phyloP scores from a whole-genome alignment of 148 eudicot species.

The Limonium bicolor region DNA sequence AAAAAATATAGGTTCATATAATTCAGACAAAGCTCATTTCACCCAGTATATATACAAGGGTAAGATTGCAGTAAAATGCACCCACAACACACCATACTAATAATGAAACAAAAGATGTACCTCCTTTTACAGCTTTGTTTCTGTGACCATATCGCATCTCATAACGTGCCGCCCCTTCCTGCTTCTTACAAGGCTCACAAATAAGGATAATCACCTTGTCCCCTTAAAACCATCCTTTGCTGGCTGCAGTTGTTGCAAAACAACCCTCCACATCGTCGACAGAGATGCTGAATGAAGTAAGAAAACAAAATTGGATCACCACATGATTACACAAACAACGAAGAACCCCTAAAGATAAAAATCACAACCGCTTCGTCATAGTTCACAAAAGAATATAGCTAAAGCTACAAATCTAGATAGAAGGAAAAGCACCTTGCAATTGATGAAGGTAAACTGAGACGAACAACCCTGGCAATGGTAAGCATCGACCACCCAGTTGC shows the following conservation, averaged over 20 bases:
- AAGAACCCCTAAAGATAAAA: too few relatives aligned
- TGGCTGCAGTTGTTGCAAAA: conserved; percentile 75
- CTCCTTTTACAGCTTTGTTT: conserved; percentile 54
- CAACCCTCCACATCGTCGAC: conserved; percentile 91
- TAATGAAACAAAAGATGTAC: conserved; percentile 24
- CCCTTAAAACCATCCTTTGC: conserved; percentile 68
- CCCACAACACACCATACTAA: too few relatives aligned
- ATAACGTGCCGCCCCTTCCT: conserved; percentile 87
- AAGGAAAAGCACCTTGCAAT: conserved; percentile 56
- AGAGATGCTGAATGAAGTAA: conserved; percentile 84
- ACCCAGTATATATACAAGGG: too few relatives aligned
- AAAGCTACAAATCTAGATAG: conserved; percentile 3
- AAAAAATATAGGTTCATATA: too few relatives aligned
- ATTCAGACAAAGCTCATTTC: too few relatives aligned
- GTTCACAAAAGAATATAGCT: too few relatives aligned
- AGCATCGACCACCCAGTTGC: conserved; percentile 74
- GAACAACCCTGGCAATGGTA: conserved; percentile 80
- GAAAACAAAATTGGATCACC: background rate
- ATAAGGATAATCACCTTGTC: conserved; percentile 98
- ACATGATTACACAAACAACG: background rate
- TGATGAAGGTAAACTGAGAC: conserved; percentile 72
- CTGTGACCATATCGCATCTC: conserved; percentile 77
- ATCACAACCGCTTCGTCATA: too few relatives aligned
- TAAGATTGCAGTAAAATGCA: too few relatives aligned
- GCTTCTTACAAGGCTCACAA: conserved; percentile 90